Evolutionary conservation across 2,329 filamentous ascomycete genomes (phyloP).

Genomic region (Alternaria incomplexa): DNA sequence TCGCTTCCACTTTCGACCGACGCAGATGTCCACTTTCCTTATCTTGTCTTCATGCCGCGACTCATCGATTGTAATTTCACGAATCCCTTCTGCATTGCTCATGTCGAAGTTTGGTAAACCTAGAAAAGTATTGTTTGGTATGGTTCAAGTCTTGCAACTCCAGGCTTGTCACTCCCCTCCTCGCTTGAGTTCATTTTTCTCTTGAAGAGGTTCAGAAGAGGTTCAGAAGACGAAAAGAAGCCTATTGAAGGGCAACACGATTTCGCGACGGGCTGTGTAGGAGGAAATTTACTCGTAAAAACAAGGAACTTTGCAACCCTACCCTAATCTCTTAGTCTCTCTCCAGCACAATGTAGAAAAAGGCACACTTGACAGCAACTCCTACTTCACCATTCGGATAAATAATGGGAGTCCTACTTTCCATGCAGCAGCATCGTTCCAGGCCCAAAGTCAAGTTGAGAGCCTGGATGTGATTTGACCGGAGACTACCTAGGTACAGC

Average conservation of each 20-base stretch:
- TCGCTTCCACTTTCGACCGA: background rate
- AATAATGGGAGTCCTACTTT: background rate
- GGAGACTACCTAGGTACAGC: background rate
- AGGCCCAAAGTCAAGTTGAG: background rate
- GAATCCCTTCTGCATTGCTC: background rate
- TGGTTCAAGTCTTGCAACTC: background rate
- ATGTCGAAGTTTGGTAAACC: background rate
- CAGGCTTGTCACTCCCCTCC: background rate
- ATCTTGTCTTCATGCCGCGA: background rate
- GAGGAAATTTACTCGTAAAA: background rate
- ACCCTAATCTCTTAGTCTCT: background rate
- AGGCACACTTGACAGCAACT: background rate
- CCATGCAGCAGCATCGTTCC: background rate
- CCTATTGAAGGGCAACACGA: background rate
- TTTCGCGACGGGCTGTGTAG: background rate
- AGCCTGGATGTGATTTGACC: background rate
- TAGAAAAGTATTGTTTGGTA: no score
- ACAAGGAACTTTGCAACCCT: background rate
- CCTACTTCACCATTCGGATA: background rate
- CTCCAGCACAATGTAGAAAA: background rate
- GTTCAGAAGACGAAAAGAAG: background rate
- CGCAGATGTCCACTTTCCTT: background rate
- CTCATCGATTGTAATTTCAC: background rate
- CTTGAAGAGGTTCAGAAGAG: background rate
- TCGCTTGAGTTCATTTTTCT: background rate